Base-by-base conservation (phyloP, 208 protist species). In the Wallacemonas sp. region DNA sequence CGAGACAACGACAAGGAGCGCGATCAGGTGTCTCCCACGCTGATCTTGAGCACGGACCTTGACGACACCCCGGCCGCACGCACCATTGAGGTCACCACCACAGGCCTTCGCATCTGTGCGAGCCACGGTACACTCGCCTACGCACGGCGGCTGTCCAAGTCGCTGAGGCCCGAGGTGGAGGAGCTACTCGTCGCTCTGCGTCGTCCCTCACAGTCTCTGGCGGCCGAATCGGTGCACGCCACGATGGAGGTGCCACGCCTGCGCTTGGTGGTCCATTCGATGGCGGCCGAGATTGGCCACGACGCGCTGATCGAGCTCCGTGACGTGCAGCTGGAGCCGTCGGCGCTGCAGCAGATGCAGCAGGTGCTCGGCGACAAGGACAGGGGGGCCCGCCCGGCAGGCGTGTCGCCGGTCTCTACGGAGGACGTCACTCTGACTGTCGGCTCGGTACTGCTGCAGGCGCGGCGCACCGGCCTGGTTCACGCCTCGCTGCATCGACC, bases 101-200 rank as follows among this genome's bases (percentile, higher is more conserved):
- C 25, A 3, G 52, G 52, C n/a, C 7, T 59, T 33, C 52, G 52
- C 52, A 8, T 59, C 16, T 59, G 52, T 41, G 52, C 52, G 5
- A 59, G 10, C 16, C 52, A 59, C 20, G 18, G 22, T 4, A 25
- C 52, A 16, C 52, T 59, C 18, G 14, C 52, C 16, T 59, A 33
- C 32, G 52, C 20, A 10, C 52, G 52, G 4, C 29, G n/a, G 5
- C 29, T 59, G 31, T 22, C 52, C 4, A 33, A 20, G 31, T 25
- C n/a, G 31, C 16, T 59, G 52, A 25, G 52, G n/a, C 16, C 31
- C 14, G 52, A 59, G 5, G 16, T 59, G 29, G 52, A 22, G 12
- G 11, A 23, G 11, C 20, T 49, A 7, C 20, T 49, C 44, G 44
- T 49, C 44, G 5, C 44, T 49, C 44, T n/a, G n/a, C n/a, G n/a